Evolutionary conservation across 2,329 filamentous ascomycete genomes (phyloP).

Genomic region (Metarhizium rileyi): DNA sequence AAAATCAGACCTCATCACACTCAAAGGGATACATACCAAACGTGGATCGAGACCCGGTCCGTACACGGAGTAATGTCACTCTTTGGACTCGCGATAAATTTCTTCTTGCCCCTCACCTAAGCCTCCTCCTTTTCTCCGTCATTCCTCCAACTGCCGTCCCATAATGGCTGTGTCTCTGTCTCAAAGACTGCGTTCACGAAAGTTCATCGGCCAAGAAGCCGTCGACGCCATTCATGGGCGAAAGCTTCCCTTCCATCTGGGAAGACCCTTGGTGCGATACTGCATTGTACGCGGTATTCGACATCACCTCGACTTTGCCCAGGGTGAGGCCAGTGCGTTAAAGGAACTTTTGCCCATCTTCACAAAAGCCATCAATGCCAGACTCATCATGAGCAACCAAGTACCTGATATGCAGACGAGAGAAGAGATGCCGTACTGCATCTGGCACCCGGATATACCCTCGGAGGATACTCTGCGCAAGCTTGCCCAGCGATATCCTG

Average conservation of each 20-base stretch:
- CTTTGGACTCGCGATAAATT: neutral
- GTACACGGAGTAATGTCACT: neutral
- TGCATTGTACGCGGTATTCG: neutral
- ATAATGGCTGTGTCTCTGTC: no score
- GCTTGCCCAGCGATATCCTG: slow-evolving; percentile 20
- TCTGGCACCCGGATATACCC: slow-evolving; percentile 29
- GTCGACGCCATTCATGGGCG: no score
- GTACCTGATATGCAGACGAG: slow-evolving; percentile 16
- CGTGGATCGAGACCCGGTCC: no score
- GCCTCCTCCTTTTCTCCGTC: no score
- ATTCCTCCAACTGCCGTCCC: no score
- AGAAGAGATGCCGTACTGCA: slow-evolving; percentile 27
- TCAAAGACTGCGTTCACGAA: no score
- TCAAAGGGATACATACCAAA: no score
- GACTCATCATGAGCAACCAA: slow-evolving; percentile 25
- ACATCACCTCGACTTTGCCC: neutral
- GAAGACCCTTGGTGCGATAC: neutral
- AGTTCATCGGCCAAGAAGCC: no score
- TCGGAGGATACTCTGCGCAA: slow-evolving; percentile 25
- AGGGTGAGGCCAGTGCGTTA: neutral
- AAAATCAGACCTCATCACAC: no score
- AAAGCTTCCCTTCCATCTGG: neutral
- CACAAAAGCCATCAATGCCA: slow-evolving; percentile 17
- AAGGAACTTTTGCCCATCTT: neutral
- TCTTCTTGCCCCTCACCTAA: neutral